Evolutionary conservation across 1,284 basidiomycete species (phyloP).

Genomic region (Testicularia cyperi): DNA sequence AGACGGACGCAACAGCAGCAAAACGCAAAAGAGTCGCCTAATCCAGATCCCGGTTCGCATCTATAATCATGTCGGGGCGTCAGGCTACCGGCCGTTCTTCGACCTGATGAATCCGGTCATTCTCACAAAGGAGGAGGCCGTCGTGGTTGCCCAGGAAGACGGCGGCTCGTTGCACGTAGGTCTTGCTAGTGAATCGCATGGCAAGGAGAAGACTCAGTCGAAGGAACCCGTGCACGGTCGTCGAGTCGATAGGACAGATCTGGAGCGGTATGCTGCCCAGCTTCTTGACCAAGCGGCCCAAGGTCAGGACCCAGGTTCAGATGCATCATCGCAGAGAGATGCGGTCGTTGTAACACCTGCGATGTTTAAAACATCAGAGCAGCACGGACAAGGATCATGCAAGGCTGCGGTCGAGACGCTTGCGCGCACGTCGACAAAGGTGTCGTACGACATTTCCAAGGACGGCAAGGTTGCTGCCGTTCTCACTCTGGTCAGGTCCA

Average conservation of each 20-base stretch:
- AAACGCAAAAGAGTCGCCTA: slow-evolving; percentile 70
- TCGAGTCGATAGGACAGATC: not conserved
- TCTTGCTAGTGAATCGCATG: not conserved
- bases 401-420: slow-evolving; percentile 86
- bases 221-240: not conserved
- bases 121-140: slow-evolving; percentile 56
- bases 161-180: not conserved
- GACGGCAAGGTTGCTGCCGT: slow-evolving; percentile 55
- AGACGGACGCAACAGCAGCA: not conserved
- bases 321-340: not conserved
- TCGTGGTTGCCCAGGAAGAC: slow-evolving; percentile 11
- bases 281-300: no score
- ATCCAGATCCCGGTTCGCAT: slow-evolving; percentile 85
- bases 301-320: no score
- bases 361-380: not conserved
- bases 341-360: not conserved
- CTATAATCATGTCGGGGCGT: slow-evolving; percentile 72
- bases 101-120: slow-evolving; percentile 62
- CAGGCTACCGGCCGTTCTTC: slow-evolving; percentile 60
- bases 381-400: slow-evolving; percentile 68
- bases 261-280: not conserved
- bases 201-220: not conserved
- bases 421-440: slow-evolving; percentile 79
- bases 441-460: slow-evolving; percentile 58
- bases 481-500: slow-evolving; percentile 48